phyloP scores from a whole-genome alignment of 345 rosid species.

The Clarkia xantiana region DNA sequence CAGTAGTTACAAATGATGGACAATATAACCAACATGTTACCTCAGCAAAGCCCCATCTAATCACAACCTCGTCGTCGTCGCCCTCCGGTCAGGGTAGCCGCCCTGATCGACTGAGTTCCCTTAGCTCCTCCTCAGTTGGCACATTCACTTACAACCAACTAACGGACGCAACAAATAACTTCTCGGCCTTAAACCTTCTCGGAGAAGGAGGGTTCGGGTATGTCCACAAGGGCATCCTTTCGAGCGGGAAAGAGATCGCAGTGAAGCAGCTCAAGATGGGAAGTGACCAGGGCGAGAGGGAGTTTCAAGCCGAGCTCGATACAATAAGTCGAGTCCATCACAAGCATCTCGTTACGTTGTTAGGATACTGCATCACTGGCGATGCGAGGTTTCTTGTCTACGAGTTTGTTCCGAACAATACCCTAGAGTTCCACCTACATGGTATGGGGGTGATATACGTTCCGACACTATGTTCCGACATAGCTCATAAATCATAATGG shows the following conservation, averaged over 20 bases:
- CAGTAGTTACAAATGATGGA: not conserved
- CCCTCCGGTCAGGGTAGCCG: not conserved
- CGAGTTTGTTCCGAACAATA: constrained; percentile 36
- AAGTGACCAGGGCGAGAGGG: constrained; percentile 25
- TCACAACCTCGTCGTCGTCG: not conserved
- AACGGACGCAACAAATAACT: constrained; percentile 18
- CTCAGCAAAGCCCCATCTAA: constrained; percentile 1
- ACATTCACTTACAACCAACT: constrained; percentile 19
- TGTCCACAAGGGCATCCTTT: constrained; percentile 27
- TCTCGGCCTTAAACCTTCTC: constrained; percentile 24
- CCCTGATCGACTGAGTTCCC: constrained; percentile 5
- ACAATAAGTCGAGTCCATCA: constrained; percentile 27
- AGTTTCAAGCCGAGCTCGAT: constrained; percentile 26
- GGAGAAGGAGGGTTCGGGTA: constrained; percentile 38
- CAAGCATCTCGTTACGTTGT: constrained; percentile 23
- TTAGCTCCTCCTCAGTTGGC: constrained; percentile 22
- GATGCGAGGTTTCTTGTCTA: constrained; percentile 24
- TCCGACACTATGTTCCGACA: no score
- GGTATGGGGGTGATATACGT: no score
- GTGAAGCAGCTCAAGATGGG: constrained; percentile 26
- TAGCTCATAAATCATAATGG: no score
- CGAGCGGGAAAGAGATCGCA: constrained; percentile 19
- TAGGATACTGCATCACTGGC: constrained; percentile 27
- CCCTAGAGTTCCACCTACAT: constrained; percentile 28
- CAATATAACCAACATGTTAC: constrained; percentile 14